phyloP scores from a whole-genome alignment of 768 basidiomycete genomes.

The Pleurotus giganteus region DNA sequence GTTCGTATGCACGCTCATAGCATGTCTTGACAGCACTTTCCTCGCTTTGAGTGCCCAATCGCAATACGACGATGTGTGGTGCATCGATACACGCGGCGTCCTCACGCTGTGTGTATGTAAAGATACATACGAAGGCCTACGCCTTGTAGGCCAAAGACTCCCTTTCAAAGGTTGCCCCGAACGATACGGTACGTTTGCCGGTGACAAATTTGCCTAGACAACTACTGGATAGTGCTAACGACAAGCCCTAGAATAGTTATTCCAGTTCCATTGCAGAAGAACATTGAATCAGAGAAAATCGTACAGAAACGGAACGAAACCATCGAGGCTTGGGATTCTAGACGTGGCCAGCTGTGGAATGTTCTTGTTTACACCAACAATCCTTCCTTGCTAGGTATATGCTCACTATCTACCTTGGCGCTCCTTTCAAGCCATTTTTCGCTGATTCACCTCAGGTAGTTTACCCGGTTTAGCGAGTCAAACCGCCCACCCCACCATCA shows the following conservation, averaged over 20 bases:
- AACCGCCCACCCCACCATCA: conserved; percentile 13
- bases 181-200: conserved; percentile 44
- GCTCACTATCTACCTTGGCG: not conserved
- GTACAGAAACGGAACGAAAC: conserved; percentile 38
- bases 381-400: conserved; percentile 10
- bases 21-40: conserved; percentile 28
- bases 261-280: conserved; percentile 39
- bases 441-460: not conserved
- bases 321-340: conserved; percentile 48
- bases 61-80: conserved; percentile 60
- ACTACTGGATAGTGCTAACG: not conserved
- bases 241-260: conserved; percentile 39
- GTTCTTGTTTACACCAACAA: conserved; percentile 38
- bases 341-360: conserved; percentile 42
- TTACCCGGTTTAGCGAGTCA: not conserved
- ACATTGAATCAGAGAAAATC: conserved; percentile 32
- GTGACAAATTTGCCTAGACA: not conserved
- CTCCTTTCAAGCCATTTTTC: not conserved
- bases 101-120: conserved; percentile 57
- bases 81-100: conserved; percentile 60
- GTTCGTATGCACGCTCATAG: not conserved
- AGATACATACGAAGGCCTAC: conserved; percentile 58
- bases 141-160: conserved; percentile 53
- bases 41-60: conserved; percentile 32
- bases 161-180: conserved; percentile 51